Percentiles rank a stretch among this genome's conserved stretches.
These are phyloP conservation scores for Neoboletus magnificus DNA, from an alignment of 768 basidiomycete genomes.

Conservation along the genomic window DNA sequence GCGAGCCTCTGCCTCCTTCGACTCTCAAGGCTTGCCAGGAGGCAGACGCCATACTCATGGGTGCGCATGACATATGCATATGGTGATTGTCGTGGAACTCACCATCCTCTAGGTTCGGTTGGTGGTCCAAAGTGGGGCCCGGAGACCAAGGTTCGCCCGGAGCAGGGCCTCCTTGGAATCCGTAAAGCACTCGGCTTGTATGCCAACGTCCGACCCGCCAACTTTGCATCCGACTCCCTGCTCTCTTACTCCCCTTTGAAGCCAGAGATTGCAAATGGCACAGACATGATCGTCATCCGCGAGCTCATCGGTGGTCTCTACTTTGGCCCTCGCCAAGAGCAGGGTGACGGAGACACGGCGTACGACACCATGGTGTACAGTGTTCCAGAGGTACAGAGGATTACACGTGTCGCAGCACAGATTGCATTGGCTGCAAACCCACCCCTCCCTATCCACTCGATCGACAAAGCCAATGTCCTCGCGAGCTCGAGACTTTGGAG, in stretches of 20 bases:
- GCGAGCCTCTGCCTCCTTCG: constrained; percentile 79
- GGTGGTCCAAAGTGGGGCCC: constrained; percentile 99
- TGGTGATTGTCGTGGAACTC: not conserved
- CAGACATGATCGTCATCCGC: constrained; percentile 90
- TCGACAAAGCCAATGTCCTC: constrained; percentile 99
- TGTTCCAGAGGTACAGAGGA: constrained; percentile 86
- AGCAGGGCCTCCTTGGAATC: constrained; percentile 82
- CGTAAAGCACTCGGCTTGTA: constrained; percentile 94
- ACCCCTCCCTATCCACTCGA: constrained; percentile 83
- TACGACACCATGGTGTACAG: constrained; percentile 96
- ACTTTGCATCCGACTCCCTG: constrained; percentile 90
- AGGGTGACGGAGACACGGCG: constrained; percentile 66
- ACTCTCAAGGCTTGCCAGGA: constrained; percentile 87
- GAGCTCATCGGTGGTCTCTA: constrained; percentile 97
- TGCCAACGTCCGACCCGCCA: constrained; percentile 97
- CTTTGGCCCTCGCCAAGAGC: constrained; percentile 92
- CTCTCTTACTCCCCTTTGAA: constrained; percentile 87
- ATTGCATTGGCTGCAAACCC: constrained; percentile 82
- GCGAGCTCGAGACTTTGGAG: constrained; percentile 94
- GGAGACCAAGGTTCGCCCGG: constrained; percentile 82
- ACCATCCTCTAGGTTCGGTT: constrained; percentile 69
- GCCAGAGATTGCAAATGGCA: constrained; percentile 74
- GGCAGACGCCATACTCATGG: constrained; percentile 96
- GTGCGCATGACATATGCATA: constrained; percentile 43
- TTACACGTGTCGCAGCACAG: constrained; percentile 92